A percentile compares a stretch with the other conserved stretches of the same genome.
These are phyloP conservation scores for Aspergillus fructus DNA, from an alignment of 2,329 filamentous ascomycete genomes.

Conservation along the genomic window DNA sequence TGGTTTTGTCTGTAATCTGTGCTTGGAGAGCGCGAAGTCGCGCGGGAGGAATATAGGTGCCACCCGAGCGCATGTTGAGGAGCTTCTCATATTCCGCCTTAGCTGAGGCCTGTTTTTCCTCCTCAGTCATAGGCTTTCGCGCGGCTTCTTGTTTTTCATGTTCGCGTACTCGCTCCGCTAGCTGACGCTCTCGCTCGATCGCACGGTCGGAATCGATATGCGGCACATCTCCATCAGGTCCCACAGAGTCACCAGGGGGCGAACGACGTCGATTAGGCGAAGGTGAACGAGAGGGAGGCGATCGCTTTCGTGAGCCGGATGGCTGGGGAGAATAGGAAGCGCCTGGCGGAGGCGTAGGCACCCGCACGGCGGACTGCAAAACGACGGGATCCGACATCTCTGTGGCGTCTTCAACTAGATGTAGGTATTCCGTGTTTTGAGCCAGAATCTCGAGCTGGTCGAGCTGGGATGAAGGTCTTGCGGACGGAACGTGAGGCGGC, in stretches of 20 bases:
- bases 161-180: slow-evolving; percentile 54
- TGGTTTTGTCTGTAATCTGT: slow-evolving; percentile 93
- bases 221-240: slow-evolving; percentile 42
- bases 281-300: slow-evolving; percentile 54
- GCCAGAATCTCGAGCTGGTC: slow-evolving; percentile 2
- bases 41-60: slow-evolving; percentile 94
- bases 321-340: slow-evolving; percentile 49
- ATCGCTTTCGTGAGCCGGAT: slow-evolving; percentile 56
- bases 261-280: slow-evolving; percentile 53
- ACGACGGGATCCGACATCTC: slow-evolving; percentile 47
- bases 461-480: slow-evolving; percentile 13
- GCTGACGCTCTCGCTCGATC: slow-evolving; percentile 50
- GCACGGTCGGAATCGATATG: slow-evolving; percentile 52
- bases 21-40: slow-evolving; percentile 87
- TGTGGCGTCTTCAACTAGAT: slow-evolving; percentile 6
- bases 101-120: slow-evolving; percentile 81
- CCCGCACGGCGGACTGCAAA: slow-evolving; percentile 58
- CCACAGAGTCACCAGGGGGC: slow-evolving; percentile 38
- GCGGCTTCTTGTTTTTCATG: slow-evolving; percentile 49
- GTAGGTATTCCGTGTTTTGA: not conserved
- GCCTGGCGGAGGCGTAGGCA: slow-evolving; percentile 56
- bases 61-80: slow-evolving; percentile 87
- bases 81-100: slow-evolving; percentile 94
- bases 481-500: slow-evolving; percentile 20
- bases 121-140: slow-evolving; percentile 63